Conservation (phyloP, 352 stramenopile genomes). For the Hyphochytrium catenoides region DNA sequence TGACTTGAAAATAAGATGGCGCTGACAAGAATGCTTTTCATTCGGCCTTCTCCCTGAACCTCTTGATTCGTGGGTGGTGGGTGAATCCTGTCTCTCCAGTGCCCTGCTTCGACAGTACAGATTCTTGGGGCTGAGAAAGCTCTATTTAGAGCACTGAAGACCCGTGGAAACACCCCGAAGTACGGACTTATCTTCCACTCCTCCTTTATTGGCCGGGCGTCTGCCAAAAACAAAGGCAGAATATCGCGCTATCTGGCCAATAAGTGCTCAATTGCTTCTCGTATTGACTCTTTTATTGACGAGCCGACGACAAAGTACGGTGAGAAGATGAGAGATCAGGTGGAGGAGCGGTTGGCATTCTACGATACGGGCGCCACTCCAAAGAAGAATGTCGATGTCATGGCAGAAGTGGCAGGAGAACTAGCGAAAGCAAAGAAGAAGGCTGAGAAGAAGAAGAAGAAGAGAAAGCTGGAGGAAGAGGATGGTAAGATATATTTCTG, state of each 20-base stretch:
- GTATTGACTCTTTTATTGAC: conserved; percentile 97
- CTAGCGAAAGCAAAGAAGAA: conserved; percentile 30
- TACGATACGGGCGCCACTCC: conserved; percentile 95
- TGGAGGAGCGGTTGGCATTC: conserved; percentile 97
- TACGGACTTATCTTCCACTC: conserved; percentile 99
- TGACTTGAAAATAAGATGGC: too few species aligned
- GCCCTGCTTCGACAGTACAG: conserved; percentile 96
- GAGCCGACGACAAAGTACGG: conserved; percentile 86
- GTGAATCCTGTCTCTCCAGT: too few species aligned
- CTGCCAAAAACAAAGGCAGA: conserved; percentile 98
- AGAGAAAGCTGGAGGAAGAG: conserved; percentile 20
- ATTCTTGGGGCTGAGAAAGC: conserved; percentile 99
- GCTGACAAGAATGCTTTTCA: too few species aligned
- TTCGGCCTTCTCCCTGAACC: too few species aligned
- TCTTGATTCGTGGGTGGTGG: too few species aligned
- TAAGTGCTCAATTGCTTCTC: conserved; percentile 98
- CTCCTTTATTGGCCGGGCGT: conserved; percentile 95
- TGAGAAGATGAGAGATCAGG: conserved; percentile 95
- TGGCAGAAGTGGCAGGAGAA: conserved; percentile 79
- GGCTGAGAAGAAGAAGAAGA: conserved; percentile 19
- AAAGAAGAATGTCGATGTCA: conserved; percentile 97
- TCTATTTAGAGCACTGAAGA: conserved; percentile 99
- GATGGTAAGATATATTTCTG: too few species aligned
- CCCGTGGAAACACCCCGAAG: conserved; percentile 98
- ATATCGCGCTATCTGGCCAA: conserved; percentile 99